Evolutionary conservation across 331 rosid species (phyloP), one percentile per base, ranked within the genome.

Genomic region (Pyrus hybrid): DNA sequence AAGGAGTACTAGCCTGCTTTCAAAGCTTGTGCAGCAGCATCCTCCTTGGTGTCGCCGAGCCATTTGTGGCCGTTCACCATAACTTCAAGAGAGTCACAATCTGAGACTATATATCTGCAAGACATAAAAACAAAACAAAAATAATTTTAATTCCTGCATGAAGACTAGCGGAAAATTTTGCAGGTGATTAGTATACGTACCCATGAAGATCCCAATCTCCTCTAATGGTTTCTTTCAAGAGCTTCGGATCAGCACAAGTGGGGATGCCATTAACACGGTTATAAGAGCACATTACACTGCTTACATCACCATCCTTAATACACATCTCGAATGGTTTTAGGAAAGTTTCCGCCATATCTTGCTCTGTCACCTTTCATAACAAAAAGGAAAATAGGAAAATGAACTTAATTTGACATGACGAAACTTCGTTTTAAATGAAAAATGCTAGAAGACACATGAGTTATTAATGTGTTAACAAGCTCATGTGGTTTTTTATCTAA

Each of bases 331-430:
- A 76, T 23, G 80, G 74, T 22, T 61, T 68, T 37, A 76, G 68
- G 72, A 76, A 76, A 17, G 80, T 76, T 43, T 67, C 74, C 9
- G n/a, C 33, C 74, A 76, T 76, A 76, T 76, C 80, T 76, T 76
- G 80, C 41, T 76, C 80, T 2, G 80, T 67, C 56, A 67, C 80
- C 80, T 76, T 14, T 35, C 8, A 65, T 8, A 16, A 37, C 13
- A 35, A 58, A 22, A 16, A 6, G 56, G 56, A 49, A 41, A 49
- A 49, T 49, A 49, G 7, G 1, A 49, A 49, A 16, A 33, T 2
- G 33, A 61, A 61, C n/a, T 8, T 54, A 54, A 54, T 54, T 21
- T 7, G 22, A 20, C n/a, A 49, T 49, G 56, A 43, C 4, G 5
- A 43, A 12, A 43, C 49, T 43, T 43, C 49, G 13, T 43, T 43